phyloP scores from a whole-genome alignment of 2,329 filamentous ascomycete genomes.

The Cryphonectria naterciae region DNA sequence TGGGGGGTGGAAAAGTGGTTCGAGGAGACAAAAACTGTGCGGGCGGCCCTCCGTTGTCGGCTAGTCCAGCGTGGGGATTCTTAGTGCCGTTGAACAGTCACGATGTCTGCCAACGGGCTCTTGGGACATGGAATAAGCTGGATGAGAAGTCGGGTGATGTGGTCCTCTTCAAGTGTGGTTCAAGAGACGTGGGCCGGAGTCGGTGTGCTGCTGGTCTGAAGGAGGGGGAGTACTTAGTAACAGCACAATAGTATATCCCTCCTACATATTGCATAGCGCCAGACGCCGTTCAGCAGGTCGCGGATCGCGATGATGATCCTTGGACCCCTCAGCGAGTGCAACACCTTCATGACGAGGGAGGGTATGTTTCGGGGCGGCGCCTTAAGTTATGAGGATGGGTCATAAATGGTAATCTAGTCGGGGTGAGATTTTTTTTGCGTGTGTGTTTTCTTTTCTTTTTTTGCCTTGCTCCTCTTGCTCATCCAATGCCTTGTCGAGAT shows the following conservation, averaged over 20 bases:
- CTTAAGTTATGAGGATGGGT: background rate
- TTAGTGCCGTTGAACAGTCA: background rate
- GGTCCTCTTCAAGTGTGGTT: background rate
- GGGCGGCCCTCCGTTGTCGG: slow-evolving; percentile 27
- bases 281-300: background rate
- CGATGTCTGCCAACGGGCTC: background rate
- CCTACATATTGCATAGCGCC: background rate
- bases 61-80: slow-evolving; percentile 3
- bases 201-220: background rate
- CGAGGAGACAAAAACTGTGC: slow-evolving; percentile 15
- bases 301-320: background rate
- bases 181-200: background rate
- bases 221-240: background rate
- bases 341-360: background rate
- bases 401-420: slow-evolving; percentile 18
- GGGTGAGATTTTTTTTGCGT: background rate
- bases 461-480: slow-evolving; percentile 5
- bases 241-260: background rate
- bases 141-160: background rate
- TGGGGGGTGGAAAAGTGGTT: slow-evolving; percentile 11
- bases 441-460: background rate
- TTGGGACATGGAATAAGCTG: background rate
- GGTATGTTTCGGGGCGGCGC: slow-evolving; percentile 2
- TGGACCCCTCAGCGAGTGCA: background rate
- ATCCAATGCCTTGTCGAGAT: slow-evolving; percentile 20